A percentile compares a stretch with the other conserved stretches of the same genome.
Evolutionary conservation across 2,329 filamentous ascomycete genomes (phyloP).

Genomic region (Fonsecaea multimorphosa): DNA sequence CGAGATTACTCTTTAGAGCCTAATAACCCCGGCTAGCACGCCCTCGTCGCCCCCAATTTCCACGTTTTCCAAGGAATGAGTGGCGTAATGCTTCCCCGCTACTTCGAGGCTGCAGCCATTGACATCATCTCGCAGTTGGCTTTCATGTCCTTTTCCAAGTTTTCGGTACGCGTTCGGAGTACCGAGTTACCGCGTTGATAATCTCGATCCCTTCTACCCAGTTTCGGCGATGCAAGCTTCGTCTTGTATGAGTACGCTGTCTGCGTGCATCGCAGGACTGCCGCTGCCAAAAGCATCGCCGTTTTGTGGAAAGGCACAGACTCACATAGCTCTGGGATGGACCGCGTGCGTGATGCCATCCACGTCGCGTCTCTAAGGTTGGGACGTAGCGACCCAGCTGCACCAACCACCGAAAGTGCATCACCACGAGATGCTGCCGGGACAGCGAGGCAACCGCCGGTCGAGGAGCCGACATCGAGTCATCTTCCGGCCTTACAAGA

Average conservation of each 20-base stretch:
- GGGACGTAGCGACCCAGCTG: slow-evolving; percentile 7
- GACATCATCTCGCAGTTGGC: slow-evolving; percentile 13
- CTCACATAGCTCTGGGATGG: slow-evolving; percentile 8
- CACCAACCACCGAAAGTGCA: slow-evolving; percentile 11
- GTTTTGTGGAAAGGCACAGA: background rate
- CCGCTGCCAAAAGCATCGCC: slow-evolving; percentile 4
- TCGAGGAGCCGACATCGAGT: background rate
- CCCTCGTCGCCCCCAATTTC: slow-evolving; percentile 3
- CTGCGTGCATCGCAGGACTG: slow-evolving; percentile 14
- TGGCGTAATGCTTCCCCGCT: background rate
- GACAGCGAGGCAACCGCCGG: slow-evolving; percentile 1
- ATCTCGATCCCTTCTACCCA: slow-evolving; percentile 7
- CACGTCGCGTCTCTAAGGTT: slow-evolving; percentile 3
- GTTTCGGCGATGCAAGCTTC: slow-evolving; percentile 12
- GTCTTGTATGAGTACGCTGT: slow-evolving; percentile 9
- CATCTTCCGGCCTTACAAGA: slow-evolving; percentile 5
- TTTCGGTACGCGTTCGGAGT: slow-evolving; percentile 10
- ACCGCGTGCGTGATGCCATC: slow-evolving; percentile 15
- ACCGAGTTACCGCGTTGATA: background rate
- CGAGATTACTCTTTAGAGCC: background rate
- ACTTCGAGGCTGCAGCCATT: background rate
- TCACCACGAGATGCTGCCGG: slow-evolving; percentile 6
- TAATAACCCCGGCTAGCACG: background rate
- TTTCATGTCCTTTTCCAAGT: slow-evolving; percentile 14
- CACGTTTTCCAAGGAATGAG: background rate